phyloP scores from a whole-genome alignment of 495 filamentous ascomycete species.

The Astrothelium macrocarpum region DNA sequence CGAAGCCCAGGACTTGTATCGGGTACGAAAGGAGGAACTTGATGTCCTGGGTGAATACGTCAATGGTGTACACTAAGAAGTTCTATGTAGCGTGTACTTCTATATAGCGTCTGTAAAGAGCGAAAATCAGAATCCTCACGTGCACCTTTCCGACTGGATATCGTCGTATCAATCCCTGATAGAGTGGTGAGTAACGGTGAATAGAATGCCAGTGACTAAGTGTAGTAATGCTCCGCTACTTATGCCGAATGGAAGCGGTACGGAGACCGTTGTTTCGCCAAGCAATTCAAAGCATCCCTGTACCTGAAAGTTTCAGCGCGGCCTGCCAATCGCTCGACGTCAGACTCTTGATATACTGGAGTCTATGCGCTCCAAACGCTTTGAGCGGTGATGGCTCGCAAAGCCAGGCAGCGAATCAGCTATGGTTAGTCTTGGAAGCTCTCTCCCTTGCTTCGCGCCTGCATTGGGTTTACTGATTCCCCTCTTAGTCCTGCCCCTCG shows the following conservation, averaged over 20 bases:
- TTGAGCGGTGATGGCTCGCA: constrained; percentile 26
- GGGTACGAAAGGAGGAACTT: constrained; percentile 65
- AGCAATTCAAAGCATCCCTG: neutral
- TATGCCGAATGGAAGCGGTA: neutral
- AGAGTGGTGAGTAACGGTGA: too few species aligned
- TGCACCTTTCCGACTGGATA: too few species aligned
- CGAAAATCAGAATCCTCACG: too few species aligned
- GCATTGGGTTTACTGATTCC: constrained; percentile 2
- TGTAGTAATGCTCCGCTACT: neutral
- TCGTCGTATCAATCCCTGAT: too few species aligned
- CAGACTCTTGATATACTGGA: neutral
- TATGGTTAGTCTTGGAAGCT: constrained; percentile 25
- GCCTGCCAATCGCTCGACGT: neutral
- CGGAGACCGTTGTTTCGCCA: neutral
- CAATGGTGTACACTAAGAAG: constrained; percentile 24
- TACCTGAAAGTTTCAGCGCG: neutral
- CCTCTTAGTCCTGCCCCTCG: constrained; percentile 75
- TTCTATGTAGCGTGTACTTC: too few species aligned
- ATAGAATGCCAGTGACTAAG: too few species aligned
- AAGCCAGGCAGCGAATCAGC: constrained; percentile 28
- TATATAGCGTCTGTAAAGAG: too few species aligned
- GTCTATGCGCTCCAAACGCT: constrained; percentile 1
- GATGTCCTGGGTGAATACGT: constrained; percentile 41
- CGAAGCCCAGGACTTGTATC: constrained; percentile 83
- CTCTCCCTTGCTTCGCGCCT: neutral